phyloP scores from a whole-genome alignment of 2,329 filamentous ascomycete genomes.

The Leptographium lundbergii region DNA sequence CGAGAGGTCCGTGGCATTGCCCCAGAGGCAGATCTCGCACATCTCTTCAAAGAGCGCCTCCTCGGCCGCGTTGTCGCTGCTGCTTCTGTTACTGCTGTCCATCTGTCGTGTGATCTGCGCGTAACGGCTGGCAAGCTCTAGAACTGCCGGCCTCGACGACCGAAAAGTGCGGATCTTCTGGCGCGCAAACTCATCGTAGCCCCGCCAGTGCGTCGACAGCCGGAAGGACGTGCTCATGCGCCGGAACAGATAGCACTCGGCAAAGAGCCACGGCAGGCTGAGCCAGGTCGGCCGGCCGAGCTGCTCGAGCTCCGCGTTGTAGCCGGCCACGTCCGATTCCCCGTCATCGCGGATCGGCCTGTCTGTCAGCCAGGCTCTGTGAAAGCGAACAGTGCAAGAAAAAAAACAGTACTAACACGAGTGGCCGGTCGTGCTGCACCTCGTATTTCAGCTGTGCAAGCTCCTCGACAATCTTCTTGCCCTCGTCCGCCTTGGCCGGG shows the following conservation, averaged over 20 bases:
- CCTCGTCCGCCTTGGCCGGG: slow-evolving; percentile 57
- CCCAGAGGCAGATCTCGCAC: slow-evolving; percentile 95
- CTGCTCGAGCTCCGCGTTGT: slow-evolving; percentile 74
- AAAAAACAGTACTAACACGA: slow-evolving; percentile 23
- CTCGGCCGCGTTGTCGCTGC: slow-evolving; percentile 49
- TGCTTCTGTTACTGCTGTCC: slow-evolving; percentile 19
- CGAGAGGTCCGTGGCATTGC: slow-evolving; percentile 89
- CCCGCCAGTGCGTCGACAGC: slow-evolving; percentile 70
- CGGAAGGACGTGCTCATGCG: slow-evolving; percentile 72
- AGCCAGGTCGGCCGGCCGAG: slow-evolving; percentile 71
- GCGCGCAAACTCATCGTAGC: slow-evolving; percentile 76
- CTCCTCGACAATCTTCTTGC: slow-evolving; percentile 71
- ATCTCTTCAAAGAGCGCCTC: slow-evolving; percentile 77
- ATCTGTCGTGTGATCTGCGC: slow-evolving; percentile 54
- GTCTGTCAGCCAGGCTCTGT: background rate
- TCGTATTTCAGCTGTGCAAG: slow-evolving; percentile 86
- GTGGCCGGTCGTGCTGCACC: slow-evolving; percentile 71
- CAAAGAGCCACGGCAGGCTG: slow-evolving; percentile 73
- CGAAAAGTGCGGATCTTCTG: slow-evolving; percentile 90
- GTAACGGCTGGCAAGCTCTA: slow-evolving; percentile 30
- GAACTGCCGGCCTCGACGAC: slow-evolving; percentile 63
- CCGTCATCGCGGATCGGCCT: slow-evolving; percentile 70
- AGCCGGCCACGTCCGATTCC: slow-evolving; percentile 58
- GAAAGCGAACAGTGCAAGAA: background rate
- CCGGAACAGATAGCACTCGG: slow-evolving; percentile 91